Conservation (phyloP, 2,329 filamentous ascomycete species). For the Venturiaceae sp. region DNA sequence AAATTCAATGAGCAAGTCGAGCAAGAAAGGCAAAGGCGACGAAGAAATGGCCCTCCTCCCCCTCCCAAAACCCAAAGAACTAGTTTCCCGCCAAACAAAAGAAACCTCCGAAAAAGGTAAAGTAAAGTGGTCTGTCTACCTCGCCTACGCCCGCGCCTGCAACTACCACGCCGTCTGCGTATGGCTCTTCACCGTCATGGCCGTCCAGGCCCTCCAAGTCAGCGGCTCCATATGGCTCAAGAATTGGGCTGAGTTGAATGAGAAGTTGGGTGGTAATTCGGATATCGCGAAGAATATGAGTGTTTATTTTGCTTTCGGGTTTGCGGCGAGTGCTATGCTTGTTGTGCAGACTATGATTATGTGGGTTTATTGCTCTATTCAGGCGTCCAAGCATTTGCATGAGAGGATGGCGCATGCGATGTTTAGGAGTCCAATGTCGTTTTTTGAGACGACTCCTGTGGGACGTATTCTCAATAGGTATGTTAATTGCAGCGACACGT, state of each 20-base stretch:
- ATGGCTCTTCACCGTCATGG: constrained; percentile 63
- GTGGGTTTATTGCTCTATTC: constrained; percentile 93
- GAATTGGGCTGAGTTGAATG: constrained; percentile 73
- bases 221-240: constrained; percentile 71
- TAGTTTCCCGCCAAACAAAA: constrained; percentile 62
- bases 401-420: constrained; percentile 88
- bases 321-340: constrained; percentile 70
- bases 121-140: constrained; percentile 86
- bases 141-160: constrained; percentile 81
- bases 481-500: too few species aligned
- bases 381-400: constrained; percentile 83
- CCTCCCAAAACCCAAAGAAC: constrained; percentile 7
- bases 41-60: constrained; percentile 54
- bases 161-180: constrained; percentile 68
- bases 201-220: constrained; percentile 67
- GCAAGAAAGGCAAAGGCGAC: background rate
- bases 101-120: constrained; percentile 82
- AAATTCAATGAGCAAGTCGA: constrained; percentile 43
- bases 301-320: constrained; percentile 80
- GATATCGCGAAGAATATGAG: constrained; percentile 75
- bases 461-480: constrained; percentile 78
- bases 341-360: constrained; percentile 79
- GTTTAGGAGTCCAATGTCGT: constrained; percentile 89
- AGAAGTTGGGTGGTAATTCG: constrained; percentile 51
- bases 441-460: constrained; percentile 87